These are phyloP conservation scores for Dioscorea dumetorum DNA, from an alignment of 106 monocot species.

Conservation along the genomic window DNA sequence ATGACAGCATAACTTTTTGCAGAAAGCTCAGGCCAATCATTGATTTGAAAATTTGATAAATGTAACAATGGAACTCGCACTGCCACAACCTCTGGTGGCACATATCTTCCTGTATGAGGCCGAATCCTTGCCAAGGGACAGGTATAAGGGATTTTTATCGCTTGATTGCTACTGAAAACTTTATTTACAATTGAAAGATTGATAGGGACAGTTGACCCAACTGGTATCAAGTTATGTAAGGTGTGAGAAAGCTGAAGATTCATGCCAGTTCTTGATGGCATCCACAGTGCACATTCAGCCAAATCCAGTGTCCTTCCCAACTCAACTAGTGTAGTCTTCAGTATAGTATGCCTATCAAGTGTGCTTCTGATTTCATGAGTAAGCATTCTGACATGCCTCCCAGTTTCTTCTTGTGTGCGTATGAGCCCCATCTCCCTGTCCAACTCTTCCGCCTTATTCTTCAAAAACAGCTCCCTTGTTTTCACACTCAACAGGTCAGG, in stretches of 20 bases:
- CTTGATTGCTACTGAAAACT: conserved; percentile 72
- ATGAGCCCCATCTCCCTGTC: conserved; percentile 83
- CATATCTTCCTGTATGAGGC: conserved; percentile 42
- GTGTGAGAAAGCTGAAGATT: conserved; percentile 85
- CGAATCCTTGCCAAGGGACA: conserved; percentile 65
- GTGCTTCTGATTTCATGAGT: conserved; percentile 96
- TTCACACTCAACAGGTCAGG: conserved; percentile 86
- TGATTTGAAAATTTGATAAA: conserved; percentile 86
- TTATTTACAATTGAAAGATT: conserved; percentile 71
- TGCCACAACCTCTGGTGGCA: conserved; percentile 73
- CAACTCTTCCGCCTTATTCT: conserved; percentile 79
- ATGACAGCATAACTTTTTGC: conserved; percentile 80
- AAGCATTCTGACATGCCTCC: conserved; percentile 86
- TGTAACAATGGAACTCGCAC: conserved; percentile 72
- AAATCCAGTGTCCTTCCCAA: conserved; percentile 71
- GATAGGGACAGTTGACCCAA: conserved; percentile 51
- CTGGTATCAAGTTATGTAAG: conserved; percentile 36
- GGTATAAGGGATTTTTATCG: conserved; percentile 57
- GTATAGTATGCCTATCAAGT: conserved; percentile 80
- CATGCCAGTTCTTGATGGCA: conserved; percentile 63
- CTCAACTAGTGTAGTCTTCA: conserved; percentile 79
- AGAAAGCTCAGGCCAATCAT: conserved; percentile 84
- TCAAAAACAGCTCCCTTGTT: conserved; percentile 70
- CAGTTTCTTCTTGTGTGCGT: conserved; percentile 82
- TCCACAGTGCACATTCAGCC: conserved; percentile 91